These are phyloP conservation scores for Amanita exitialis DNA, from an alignment of 768 basidiomycete genomes.

Conservation along the genomic window DNA sequence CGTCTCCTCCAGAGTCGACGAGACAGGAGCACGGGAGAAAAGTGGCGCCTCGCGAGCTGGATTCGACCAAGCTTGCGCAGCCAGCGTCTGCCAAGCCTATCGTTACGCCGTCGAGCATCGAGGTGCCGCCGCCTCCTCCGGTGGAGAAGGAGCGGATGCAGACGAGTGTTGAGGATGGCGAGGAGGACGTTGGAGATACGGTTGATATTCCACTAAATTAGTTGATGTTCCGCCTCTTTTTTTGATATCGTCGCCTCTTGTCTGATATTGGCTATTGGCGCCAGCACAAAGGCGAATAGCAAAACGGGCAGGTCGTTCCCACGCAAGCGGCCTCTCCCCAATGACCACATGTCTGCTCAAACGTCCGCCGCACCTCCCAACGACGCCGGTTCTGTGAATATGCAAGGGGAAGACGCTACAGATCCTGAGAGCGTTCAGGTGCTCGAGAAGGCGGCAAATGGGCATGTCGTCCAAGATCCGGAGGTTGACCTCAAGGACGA, in stretches of 20 bases:
- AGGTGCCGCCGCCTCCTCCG: constrained; percentile 74
- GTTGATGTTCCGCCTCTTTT: too few relatives aligned
- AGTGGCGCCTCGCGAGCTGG: constrained; percentile 3
- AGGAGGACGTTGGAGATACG: constrained; percentile 73
- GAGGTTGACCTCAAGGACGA: not conserved
- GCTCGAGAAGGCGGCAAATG: not conserved
- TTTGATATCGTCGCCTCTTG: too few relatives aligned
- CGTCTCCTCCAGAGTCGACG: constrained; percentile 9
- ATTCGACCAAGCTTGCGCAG: constrained; percentile 5
- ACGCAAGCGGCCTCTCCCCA: not conserved
- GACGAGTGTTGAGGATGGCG: constrained; percentile 39
- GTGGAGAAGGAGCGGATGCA: constrained; percentile 55
- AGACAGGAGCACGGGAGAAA: not conserved
- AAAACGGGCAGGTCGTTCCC: too few relatives aligned
- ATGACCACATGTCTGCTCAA: constrained; percentile 4
- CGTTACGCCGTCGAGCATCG: constrained; percentile 53
- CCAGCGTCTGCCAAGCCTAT: constrained; percentile 14
- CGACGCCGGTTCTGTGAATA: not conserved
- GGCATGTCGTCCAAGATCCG: not conserved
- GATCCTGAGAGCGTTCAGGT: not conserved
- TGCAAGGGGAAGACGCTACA: not conserved
- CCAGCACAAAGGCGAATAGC: too few relatives aligned
- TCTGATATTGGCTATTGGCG: too few relatives aligned
- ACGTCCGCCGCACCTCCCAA: too few relatives aligned
- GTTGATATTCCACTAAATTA: constrained; percentile 57